Percentiles rank a stretch among this genome's conserved stretches.
Evolutionary conservation across 306 rosid genomes (phyloP).

Genomic region (Aeschynomene evenia): DNA sequence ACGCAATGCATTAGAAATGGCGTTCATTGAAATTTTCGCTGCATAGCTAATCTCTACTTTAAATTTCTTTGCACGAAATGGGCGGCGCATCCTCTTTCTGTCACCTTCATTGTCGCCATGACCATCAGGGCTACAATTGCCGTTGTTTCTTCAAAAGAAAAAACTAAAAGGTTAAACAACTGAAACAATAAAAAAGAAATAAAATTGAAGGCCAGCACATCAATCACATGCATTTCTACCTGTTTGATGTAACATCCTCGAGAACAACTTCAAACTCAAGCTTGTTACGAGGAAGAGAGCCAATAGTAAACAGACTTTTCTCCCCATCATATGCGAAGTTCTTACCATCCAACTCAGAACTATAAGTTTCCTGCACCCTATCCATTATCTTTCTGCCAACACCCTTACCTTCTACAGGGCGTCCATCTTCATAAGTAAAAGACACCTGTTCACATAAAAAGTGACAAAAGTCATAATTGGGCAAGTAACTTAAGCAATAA

Average conservation of each 20-base stretch:
- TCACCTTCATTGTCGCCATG: conserved; percentile 67
- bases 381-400: conserved; percentile 83
- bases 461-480: not conserved
- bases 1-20: conserved; percentile 75
- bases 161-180: not conserved
- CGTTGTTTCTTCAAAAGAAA: conserved; percentile 53
- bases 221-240: conserved; percentile 35
- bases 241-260: conserved; percentile 62
- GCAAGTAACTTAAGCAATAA: not conserved
- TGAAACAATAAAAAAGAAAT: not conserved
- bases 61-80: conserved; percentile 56
- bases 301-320: conserved; percentile 83
- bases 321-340: conserved; percentile 95
- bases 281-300: conserved; percentile 84
- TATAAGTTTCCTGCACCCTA: conserved; percentile 73
- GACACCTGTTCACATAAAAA: conserved; percentile 51
- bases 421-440: conserved; percentile 79
- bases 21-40: conserved; percentile 84
- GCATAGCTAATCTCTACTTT: conserved; percentile 85
- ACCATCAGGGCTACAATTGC: conserved; percentile 62
- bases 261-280: conserved; percentile 76
- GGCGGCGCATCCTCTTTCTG: conserved; percentile 76
- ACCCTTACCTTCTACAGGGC: conserved; percentile 85
- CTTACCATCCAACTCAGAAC: conserved; percentile 64
- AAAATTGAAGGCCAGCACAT: conserved; percentile 18